Evolutionary conservation across 2,329 filamentous ascomycete genomes (phyloP), one percentile per base, ranked within the genome.

Genomic region (Neoascochyta sp.): DNA sequence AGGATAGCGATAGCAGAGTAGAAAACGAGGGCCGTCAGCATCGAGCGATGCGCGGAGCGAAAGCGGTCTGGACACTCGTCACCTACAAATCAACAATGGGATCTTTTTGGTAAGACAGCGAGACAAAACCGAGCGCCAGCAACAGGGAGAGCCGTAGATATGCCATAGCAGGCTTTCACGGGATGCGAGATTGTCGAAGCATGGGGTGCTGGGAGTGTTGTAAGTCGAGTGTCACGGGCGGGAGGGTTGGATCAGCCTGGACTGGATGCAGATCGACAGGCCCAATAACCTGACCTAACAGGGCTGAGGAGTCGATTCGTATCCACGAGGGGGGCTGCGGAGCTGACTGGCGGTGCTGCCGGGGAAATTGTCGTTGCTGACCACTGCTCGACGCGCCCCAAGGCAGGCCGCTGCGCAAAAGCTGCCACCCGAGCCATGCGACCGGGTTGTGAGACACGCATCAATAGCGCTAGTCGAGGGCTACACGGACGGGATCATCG

Each of bases 61-160:
- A n/a, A n/a, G n/a, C n/a, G n/a, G n/a, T n/a, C 7, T 12, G n/a
- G 21, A 18, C 4, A n/a, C 31, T 13, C 9, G 14, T n/a, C 19
- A 36, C 39, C 19, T 30, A 48, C 45, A 66, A 80, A 52, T 76
- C 67, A 14, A 59, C 63, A 27, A 80, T 62, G 4, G 74, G 74
- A 45, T 79, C 68, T 34, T 68, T 52, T 24, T 60, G 54, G 15
- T 52, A 46, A 10, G 53, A 54, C 14, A 16, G 34, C 11, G 45
- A 41, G 29, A 52, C 39, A 31, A 63, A 44, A 34, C 34, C 51
- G 38, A 51, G 36, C 27, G 45, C 47, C 39, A 47, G 43, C 34
- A 63, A 20, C 17, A 57, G 39, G 39, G 41, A 46, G 37, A 39
- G 36, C 32, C 42, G 49, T 32, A 50, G 31, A 34, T 47, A 47